Percentiles rank a stretch among this genome's conserved stretches.
Evolutionary conservation across 192 early-diverging fungal species (phyloP).

Genomic region (Backusella westeae): DNA sequence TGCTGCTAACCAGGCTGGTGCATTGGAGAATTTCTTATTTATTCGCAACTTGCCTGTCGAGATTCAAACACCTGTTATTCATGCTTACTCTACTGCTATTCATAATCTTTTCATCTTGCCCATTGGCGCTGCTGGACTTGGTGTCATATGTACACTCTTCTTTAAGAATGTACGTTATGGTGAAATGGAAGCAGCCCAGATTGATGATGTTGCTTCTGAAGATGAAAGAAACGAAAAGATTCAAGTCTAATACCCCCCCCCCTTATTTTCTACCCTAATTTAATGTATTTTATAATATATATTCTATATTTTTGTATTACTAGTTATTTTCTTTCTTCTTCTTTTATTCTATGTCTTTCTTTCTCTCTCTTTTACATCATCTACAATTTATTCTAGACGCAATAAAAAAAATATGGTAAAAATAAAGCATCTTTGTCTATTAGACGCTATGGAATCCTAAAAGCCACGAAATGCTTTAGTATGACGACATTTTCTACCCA

Average conservation of each 20-base stretch:
- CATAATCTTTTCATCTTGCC: constrained; percentile 25
- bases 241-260: neutral
- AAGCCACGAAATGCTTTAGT: too few species aligned
- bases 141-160: constrained; percentile 19
- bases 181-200: neutral
- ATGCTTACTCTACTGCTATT: constrained; percentile 13
- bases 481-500: too few species aligned
- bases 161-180: constrained; percentile 23
- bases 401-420: neutral
- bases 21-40: constrained; percentile 13
- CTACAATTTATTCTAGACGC: neutral
- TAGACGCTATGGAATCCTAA: too few species aligned
- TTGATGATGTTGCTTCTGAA: neutral
- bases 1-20: neutral
- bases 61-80: constrained; percentile 7
- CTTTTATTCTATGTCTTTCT: neutral
- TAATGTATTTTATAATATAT: neutral
- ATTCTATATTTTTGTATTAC: neutral
- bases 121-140: constrained; percentile 21
- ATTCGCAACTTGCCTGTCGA: constrained; percentile 14
- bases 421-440: too few species aligned
- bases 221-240: neutral
- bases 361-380: neutral
- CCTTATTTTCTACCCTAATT: neutral
- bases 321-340: neutral